Evolutionary conservation across 495 filamentous ascomycete species (phyloP), one percentile per base, ranked within the genome.

Genomic region (Diplogelasinospora grovesii): DNA sequence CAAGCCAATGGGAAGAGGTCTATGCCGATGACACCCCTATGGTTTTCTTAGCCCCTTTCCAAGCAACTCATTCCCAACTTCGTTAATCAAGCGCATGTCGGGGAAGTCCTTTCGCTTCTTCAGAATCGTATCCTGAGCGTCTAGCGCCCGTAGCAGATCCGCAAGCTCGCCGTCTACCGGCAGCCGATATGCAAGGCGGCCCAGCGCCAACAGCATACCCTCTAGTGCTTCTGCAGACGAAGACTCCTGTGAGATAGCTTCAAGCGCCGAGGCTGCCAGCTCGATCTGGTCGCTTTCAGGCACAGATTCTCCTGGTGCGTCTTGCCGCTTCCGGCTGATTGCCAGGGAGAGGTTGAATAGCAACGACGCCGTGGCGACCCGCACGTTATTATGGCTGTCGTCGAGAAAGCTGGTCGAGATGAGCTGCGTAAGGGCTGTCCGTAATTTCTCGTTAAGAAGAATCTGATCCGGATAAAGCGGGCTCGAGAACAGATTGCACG

Each of bases 291-390:
- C 74, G 7, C 66, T 74, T 40, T 86, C 82, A 0, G 75, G 54
- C 3, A 96, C 58, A 1, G 67, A 63, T 22, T 89, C 82, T 2
- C 68, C 60, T 3, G 71, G 56, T 6, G 73, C 69, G 13, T 74
- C 69, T 13, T 71, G 69, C 18, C 87, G 76, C 25, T 73, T 63
- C 33, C 74, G 73, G 53, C 81, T 79, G 50, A 89, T 86, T 7
- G 79, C 70, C 7, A 74, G 60, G 0, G 86, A 75, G 3, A 97
- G 57, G 43, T 96, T 95, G 61, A 89, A 89, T 1, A 85, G 75
- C n/a, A 96, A 63, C 1, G 82, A 83, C 11, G 88, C 74, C 0
- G 89, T 86, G 5, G 86, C 83, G 10, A 88, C 84, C 22, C 89
- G 81, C 8, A 73, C 54, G 32, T 64, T 71, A 37, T 50, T 56